Evolutionary conservation across 179 eudicot species (phyloP), one percentile per base, ranked within the genome.

Genomic region (Silene vulgaris): DNA sequence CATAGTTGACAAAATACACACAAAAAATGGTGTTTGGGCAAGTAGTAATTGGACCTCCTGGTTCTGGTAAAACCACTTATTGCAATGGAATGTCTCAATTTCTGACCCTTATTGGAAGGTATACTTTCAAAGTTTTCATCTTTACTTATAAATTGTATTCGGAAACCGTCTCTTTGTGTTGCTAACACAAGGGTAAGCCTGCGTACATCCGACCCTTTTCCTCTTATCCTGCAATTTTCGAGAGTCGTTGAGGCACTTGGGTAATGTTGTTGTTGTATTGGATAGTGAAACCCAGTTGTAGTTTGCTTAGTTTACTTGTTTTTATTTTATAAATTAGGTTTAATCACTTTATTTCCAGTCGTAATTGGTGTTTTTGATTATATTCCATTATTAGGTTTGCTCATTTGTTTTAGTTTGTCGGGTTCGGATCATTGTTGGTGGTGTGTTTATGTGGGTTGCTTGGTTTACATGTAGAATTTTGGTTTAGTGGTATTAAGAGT

Each of bases 51-150:
- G 99, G 99, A 14, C 99, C 99, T 5, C 99, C 97, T 7, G 97
- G 99, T 40, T 90, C 97, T 2, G 99, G 99, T 5, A 95, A 95
- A 85, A 95, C 97, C 75, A 95, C 99, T 20, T 95, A 90, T 73
- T 95, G 99, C 88, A 95, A 92, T 71, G 99, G 99, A 81, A 92
- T 95, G 97, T 90, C 96, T 65, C 99, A 95, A 65, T 92, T 89
- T 68, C 95, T 95, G 69, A 74, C 69, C 26, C 94, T 90, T 32
- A 82, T 92, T 23, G 97, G 97, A 70, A 78, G 97, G 99, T 95
- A 80, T 95, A 80, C 65, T 14, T 16, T 54, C 5, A 5, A 23
- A 14, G n/a, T 67, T 32, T 23, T 32, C 26, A 3, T 68, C 45
- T 40, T 26, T 71, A 1, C 9, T 63, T 45, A 16, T 57, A 17